Conservation (phyloP, 2,329 filamentous ascomycete species). For the Ophiostoma perfectum region DNA sequence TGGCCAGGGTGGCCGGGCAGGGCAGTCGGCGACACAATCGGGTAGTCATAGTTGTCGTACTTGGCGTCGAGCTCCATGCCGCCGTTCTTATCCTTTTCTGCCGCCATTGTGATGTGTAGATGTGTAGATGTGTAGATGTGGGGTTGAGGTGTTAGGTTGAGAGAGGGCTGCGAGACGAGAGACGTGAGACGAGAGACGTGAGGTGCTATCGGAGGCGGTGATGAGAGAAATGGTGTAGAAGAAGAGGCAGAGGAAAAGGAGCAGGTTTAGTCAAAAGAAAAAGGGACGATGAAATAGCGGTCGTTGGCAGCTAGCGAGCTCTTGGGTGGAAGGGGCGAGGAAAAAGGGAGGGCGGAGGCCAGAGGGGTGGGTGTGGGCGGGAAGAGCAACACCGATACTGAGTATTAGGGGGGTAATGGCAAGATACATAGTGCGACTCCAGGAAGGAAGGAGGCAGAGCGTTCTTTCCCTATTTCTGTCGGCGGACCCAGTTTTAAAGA, state of each 20-base stretch:
- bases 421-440: not conserved
- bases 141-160: not conserved
- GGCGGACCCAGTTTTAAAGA: not conserved
- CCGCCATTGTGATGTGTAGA: constrained; percentile 17
- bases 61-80: constrained; percentile 67
- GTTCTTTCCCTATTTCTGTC: not conserved
- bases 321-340: not conserved
- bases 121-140: not conserved
- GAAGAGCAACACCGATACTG: not conserved
- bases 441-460: not conserved
- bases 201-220: not conserved
- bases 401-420: not conserved
- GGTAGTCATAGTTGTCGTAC: constrained; percentile 95
- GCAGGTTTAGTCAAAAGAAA: not conserved
- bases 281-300: constrained; percentile 6
- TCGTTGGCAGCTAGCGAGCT: not conserved
- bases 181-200: not conserved
- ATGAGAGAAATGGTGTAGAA: not conserved
- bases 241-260: constrained; percentile 1
- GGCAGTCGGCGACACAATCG: constrained; percentile 64
- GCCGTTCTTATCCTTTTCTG: constrained; percentile 20
- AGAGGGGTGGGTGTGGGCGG: not conserved
- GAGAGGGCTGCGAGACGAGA: not conserved
- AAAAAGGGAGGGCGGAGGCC: not conserved
- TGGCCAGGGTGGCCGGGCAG: constrained; percentile 80